Percentiles rank a stretch among this genome's conserved stretches.
Evolutionary conservation across 176 grass and related monocot genomes (phyloP).

Genomic region (Oropetium thomaeum): DNA sequence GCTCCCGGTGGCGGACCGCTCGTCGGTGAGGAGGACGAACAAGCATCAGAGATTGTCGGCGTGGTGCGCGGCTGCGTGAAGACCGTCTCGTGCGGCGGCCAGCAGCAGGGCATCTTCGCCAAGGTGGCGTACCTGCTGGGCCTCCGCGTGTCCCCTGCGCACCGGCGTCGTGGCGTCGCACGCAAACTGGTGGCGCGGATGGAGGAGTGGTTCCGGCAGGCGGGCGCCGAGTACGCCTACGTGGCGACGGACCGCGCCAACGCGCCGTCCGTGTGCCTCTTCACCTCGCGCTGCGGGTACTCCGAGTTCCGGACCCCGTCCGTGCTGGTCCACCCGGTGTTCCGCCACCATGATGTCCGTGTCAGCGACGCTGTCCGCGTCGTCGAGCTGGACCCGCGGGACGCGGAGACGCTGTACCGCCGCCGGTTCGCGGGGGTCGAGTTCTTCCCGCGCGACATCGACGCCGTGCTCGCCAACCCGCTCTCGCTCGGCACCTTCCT

Average conservation of each 20-base stretch:
- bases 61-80: constrained; percentile 74
- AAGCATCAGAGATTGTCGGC: constrained; percentile 57
- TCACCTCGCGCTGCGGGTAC: constrained; percentile 67
- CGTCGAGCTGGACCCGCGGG: neutral
- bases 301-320: constrained; percentile 61
- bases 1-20: no score
- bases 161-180: constrained; percentile 48
- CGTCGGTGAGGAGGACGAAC: constrained; percentile 28
- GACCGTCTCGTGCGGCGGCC: constrained; percentile 48
- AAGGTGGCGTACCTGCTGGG: constrained; percentile 84
- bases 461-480: constrained; percentile 56
- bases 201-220: constrained; percentile 69
- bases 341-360: constrained; percentile 50
- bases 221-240: constrained; percentile 73
- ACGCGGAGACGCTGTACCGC: constrained; percentile 57
- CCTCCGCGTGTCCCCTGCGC: constrained; percentile 57
- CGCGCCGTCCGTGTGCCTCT: constrained; percentile 51
- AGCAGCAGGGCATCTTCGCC: constrained; percentile 18
- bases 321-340: constrained; percentile 60
- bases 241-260: constrained; percentile 73
- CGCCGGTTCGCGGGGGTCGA: constrained; percentile 39
- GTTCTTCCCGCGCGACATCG: constrained; percentile 82
- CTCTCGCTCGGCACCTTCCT: constrained; percentile 69
- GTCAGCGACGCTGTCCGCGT: constrained; percentile 7
- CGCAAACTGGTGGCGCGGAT: constrained; percentile 50